Conservation (phyloP, 169 alveolate genomes). For the Plasmodium berghei region DNA sequence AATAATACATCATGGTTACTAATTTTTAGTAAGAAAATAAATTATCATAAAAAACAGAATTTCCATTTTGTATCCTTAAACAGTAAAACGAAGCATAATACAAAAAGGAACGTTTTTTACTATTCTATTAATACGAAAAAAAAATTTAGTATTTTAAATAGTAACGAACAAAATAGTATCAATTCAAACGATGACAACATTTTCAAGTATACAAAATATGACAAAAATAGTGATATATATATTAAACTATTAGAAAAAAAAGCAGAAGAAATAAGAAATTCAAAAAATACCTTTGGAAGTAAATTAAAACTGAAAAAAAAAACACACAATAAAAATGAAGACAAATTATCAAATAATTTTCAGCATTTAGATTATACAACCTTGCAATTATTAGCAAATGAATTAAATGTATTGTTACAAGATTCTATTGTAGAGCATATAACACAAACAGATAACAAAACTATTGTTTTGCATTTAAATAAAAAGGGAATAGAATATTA, state of each 20-base stretch:
- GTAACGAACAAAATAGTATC: neutral
- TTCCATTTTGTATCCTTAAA: constrained; percentile 25
- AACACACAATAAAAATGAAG: constrained; percentile 10
- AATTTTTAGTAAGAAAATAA: constrained; percentile 18
- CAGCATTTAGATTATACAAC: constrained; percentile 69
- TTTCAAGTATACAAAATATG: constrained; percentile 40
- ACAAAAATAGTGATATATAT: constrained; percentile 19
- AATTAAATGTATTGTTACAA: constrained; percentile 38
- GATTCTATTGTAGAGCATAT: constrained; percentile 70
- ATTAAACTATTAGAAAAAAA: constrained; percentile 43
- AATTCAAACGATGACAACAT: neutral
- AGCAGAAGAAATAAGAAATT: constrained; percentile 57
- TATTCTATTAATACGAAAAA: neutral
- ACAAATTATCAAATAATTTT: neutral
- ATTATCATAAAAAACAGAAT: constrained; percentile 3
- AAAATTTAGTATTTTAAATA: constrained; percentile 8
- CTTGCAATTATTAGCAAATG: constrained; percentile 39
- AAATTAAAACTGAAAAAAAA: constrained; percentile 26
- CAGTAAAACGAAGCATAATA: constrained; percentile 1
- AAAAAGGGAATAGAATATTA: constrained; percentile 57
- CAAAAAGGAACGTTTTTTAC: constrained; percentile 12
- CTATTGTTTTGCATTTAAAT: constrained; percentile 58
- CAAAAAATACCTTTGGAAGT: constrained; percentile 57
- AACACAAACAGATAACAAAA: constrained; percentile 51
- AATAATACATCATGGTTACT: constrained; percentile 21